Conservation (phyloP, 495 filamentous ascomycete species). For the Talaromyces wortmannii region DNA sequence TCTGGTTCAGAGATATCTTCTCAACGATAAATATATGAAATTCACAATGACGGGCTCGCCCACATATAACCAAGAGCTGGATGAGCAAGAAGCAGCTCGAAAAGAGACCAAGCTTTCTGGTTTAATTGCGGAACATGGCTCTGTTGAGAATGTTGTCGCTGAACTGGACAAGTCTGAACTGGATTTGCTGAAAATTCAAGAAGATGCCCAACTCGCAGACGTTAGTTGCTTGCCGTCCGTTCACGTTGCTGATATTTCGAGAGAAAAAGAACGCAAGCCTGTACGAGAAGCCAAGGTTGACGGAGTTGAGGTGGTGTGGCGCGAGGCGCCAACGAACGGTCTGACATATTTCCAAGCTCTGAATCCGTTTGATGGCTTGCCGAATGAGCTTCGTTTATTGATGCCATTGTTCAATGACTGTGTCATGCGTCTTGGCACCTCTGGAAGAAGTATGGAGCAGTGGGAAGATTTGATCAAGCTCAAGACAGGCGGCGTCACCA, state of each 20-base stretch:
- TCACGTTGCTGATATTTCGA: conserved; percentile 79
- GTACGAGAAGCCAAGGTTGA: conserved; percentile 62
- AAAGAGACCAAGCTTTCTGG: conserved; percentile 64
- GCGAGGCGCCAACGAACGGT: conserved; percentile 88
- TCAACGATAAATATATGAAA: conserved; percentile 78
- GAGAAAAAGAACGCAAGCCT: conserved; percentile 62
- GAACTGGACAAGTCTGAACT: conserved; percentile 68
- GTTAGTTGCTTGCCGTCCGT: conserved; percentile 83
- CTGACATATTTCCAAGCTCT: conserved; percentile 93
- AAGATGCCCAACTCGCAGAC: conserved; percentile 72
- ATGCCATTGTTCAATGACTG: conserved; percentile 89
- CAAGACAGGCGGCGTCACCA: conserved; percentile 87
- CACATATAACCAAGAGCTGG: conserved; percentile 65
- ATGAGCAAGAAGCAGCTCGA: conserved; percentile 66
- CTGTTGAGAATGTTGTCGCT: conserved; percentile 60
- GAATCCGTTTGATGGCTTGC: conserved; percentile 70
- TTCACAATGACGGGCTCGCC: conserved; percentile 91
- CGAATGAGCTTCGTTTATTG: conserved; percentile 75
- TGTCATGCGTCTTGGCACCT: conserved; percentile 87
- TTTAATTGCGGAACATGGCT: conserved; percentile 59
- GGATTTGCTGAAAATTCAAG: conserved; percentile 76
- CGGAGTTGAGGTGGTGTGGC: conserved; percentile 74
- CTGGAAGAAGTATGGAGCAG: conserved; percentile 82
- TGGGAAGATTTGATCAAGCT: conserved; percentile 92
- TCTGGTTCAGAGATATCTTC: conserved; percentile 80